Evolutionary conservation across 257 asterid species (phyloP).

Genomic region (Solanum chiquidenum): DNA sequence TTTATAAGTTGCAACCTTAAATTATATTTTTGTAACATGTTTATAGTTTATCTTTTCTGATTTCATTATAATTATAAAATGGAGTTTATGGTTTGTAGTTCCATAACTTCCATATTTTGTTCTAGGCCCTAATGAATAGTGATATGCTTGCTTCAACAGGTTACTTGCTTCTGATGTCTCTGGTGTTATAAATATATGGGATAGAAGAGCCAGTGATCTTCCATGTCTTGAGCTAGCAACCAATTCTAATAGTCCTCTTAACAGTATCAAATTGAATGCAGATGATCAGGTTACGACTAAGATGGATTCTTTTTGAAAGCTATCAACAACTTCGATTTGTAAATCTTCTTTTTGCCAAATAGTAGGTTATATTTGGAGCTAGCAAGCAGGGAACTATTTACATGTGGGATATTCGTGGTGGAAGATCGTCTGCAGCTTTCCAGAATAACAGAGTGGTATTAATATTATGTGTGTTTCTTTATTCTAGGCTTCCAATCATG

Average conservation of each 20-base stretch:
- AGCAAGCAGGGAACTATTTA: slow-evolving; percentile 61
- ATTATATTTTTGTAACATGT: neutral
- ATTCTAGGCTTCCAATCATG: neutral
- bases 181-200: slow-evolving; percentile 85
- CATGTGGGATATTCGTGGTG: slow-evolving; percentile 96
- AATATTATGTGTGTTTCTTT: neutral
- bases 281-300: slow-evolving; percentile 62
- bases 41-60: neutral
- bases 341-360: slow-evolving; percentile 3
- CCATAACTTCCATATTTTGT: neutral
- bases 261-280: slow-evolving; percentile 55
- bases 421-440: slow-evolving; percentile 58
- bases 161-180: slow-evolving; percentile 74
- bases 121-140: neutral
- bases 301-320: neutral
- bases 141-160: slow-evolving; percentile 25
- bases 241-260: slow-evolving; percentile 48
- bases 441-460: slow-evolving; percentile 62
- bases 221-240: slow-evolving; percentile 70
- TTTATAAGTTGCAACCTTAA: neutral
- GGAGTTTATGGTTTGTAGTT: neutral
- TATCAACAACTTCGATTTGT: neutral
- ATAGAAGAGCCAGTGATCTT: slow-evolving; percentile 66
- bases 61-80: neutral
- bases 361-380: slow-evolving; percentile 84